Evolutionary conservation across 2,329 filamentous ascomycete genomes (phyloP).

Genomic region (Capronia americana): DNA sequence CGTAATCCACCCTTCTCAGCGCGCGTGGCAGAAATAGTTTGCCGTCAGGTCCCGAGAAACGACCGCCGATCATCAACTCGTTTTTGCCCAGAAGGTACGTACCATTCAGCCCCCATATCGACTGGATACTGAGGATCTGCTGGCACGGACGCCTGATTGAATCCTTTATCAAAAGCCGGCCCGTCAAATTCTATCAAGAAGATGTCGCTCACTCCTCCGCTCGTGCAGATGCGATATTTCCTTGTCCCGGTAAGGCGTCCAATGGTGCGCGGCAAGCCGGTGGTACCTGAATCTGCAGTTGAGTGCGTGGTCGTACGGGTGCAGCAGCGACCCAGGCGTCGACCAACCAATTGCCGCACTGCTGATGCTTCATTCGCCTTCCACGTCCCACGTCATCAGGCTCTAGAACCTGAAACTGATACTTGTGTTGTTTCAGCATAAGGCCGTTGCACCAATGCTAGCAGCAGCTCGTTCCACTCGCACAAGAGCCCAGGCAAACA

Average conservation of each 20-base stretch:
- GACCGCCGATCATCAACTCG: neutral
- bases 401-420: constrained; percentile 7
- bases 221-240: constrained; percentile 5
- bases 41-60: neutral
- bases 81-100: neutral
- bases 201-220: neutral
- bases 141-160: constrained; percentile 12
- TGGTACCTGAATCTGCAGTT: constrained; percentile 12
- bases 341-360: constrained; percentile 1
- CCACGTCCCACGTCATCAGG: constrained; percentile 18
- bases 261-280: neutral
- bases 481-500: neutral
- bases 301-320: constrained; percentile 14
- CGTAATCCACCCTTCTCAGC: neutral
- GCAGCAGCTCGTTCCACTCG: neutral
- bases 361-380: constrained; percentile 12
- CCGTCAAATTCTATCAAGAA: neutral
- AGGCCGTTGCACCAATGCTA: neutral
- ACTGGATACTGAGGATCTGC: constrained; percentile 1
- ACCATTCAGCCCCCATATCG: constrained; percentile 4
- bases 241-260: constrained; percentile 8
- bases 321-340: neutral
- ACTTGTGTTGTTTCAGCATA: neutral
- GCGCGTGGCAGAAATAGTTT: neutral
- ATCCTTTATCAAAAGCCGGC: constrained; percentile 7